phyloP scores from a whole-genome alignment of 495 filamentous ascomycete species.

The Daldinia caldariorum region DNA sequence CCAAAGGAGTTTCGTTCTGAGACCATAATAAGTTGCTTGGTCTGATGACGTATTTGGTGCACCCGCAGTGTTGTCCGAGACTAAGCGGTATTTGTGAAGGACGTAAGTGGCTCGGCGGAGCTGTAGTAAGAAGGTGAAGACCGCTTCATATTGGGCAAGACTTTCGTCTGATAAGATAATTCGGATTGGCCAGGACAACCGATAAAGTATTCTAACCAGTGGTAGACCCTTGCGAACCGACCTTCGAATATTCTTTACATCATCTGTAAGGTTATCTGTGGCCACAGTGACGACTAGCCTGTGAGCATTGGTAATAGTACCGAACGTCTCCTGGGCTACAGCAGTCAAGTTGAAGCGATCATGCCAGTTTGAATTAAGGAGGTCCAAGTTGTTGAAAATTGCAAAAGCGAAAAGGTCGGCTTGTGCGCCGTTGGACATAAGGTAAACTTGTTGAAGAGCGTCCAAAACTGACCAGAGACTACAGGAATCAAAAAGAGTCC shows the following conservation, averaged over 20 bases:
- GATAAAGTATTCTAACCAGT: constrained; percentile 66
- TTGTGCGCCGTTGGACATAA: constrained; percentile 74
- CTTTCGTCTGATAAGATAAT: constrained; percentile 76
- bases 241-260: constrained; percentile 51
- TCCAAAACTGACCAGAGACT: constrained; percentile 72
- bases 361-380: constrained; percentile 72
- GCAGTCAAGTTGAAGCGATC: constrained; percentile 86
- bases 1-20: constrained; percentile 82
- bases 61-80: constrained; percentile 44
- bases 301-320: constrained; percentile 63
- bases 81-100: constrained; percentile 66
- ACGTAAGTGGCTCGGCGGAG: constrained; percentile 75
- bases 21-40: constrained; percentile 63
- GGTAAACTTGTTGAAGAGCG: constrained; percentile 74
- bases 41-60: constrained; percentile 44
- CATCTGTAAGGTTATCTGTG: constrained; percentile 46
- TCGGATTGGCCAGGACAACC: constrained; percentile 84
- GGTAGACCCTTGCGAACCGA: constrained; percentile 62
- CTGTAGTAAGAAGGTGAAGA: constrained; percentile 82
- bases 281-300: constrained; percentile 66
- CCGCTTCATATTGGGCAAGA: constrained; percentile 69
- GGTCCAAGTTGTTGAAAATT: constrained; percentile 82
- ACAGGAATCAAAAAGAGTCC: constrained; percentile 72
- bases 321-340: constrained; percentile 75
- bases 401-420: constrained; percentile 69